These are phyloP conservation scores for Kluyveromyces dobzhanskii DNA, from an alignment of 805 yeast species.

Conservation along the genomic window DNA sequence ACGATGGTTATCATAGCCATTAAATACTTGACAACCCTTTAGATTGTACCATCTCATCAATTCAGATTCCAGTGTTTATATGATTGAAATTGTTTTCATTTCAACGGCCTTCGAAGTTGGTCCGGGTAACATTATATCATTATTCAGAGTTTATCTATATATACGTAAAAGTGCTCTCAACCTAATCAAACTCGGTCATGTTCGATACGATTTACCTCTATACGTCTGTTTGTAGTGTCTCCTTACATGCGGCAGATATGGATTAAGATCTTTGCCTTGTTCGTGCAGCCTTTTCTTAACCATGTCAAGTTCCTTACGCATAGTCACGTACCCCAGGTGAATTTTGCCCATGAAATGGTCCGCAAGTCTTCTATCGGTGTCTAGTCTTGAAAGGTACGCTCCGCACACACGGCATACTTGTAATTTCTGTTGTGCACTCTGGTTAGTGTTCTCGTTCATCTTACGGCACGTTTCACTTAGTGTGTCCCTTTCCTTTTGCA, in stretches of 20 bases:
- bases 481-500: conserved; percentile 40
- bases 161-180: no score
- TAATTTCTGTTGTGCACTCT: conserved; percentile 79
- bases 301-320: conserved; percentile 50
- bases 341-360: conserved; percentile 86
- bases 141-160: no score
- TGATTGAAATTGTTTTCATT: no score
- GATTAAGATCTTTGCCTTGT: conserved; percentile 11
- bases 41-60: no score
- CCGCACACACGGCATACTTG: conserved; percentile 91
- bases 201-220: not conserved
- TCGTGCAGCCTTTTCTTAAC: conserved; percentile 23
- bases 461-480: conserved; percentile 50
- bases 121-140: no score
- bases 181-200: not conserved
- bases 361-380: conserved; percentile 79
- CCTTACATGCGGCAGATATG: not conserved
- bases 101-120: no score
- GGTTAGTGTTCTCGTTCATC: conserved; percentile 66
- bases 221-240: not conserved
- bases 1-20: no score
- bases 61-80: no score
- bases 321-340: conserved; percentile 72
- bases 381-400: conserved; percentile 76
- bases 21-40: no score